These are phyloP conservation scores for Penicillium macrosclerotiorum DNA, from an alignment of 495 filamentous ascomycete genomes.

Conservation along the genomic window DNA sequence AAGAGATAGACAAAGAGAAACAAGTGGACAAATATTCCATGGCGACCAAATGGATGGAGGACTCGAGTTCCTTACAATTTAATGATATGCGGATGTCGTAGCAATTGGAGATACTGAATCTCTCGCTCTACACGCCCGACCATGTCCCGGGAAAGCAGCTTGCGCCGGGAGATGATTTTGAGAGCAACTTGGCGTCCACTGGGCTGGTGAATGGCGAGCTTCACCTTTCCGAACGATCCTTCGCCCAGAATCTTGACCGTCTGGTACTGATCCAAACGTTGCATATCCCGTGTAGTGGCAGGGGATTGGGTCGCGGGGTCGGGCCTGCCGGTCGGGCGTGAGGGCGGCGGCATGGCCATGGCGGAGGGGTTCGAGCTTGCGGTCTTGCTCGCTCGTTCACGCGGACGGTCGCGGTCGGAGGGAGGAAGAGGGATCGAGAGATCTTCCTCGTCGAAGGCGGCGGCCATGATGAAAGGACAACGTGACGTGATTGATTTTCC, in stretches of 20 bases:
- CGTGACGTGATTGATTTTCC: conserved; percentile 48
- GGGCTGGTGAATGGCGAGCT: conserved; percentile 86
- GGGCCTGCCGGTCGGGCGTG: conserved; percentile 37
- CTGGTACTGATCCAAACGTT: conserved; percentile 86
- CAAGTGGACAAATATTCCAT: too few species aligned
- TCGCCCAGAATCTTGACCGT: conserved; percentile 90
- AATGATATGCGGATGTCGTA: conserved; percentile 97
- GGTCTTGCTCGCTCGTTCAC: conserved; percentile 31
- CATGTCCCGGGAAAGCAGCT: conserved; percentile 94
- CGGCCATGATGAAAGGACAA: conserved; percentile 46
- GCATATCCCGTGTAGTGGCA: conserved; percentile 55
- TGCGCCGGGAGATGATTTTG: conserved; percentile 95
- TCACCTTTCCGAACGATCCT: conserved; percentile 97
- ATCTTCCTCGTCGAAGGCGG: conserved; percentile 78
- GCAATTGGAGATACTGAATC: conserved; percentile 94
- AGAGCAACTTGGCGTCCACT: conserved; percentile 92
- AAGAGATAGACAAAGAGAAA: too few species aligned
- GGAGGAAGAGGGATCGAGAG: conserved; percentile 82
- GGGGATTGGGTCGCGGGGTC: conserved; percentile 40
- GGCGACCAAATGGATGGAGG: too few species aligned
- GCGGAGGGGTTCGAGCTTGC: conserved; percentile 34
- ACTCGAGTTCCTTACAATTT: conserved; percentile 76
- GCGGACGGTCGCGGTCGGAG: conserved; percentile 54
- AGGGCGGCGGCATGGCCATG: conserved; percentile 50
- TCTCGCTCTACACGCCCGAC: conserved; percentile 94